These are phyloP conservation scores for Aspergillus piperis DNA, from an alignment of 2,329 filamentous ascomycete genomes.

Conservation along the genomic window DNA sequence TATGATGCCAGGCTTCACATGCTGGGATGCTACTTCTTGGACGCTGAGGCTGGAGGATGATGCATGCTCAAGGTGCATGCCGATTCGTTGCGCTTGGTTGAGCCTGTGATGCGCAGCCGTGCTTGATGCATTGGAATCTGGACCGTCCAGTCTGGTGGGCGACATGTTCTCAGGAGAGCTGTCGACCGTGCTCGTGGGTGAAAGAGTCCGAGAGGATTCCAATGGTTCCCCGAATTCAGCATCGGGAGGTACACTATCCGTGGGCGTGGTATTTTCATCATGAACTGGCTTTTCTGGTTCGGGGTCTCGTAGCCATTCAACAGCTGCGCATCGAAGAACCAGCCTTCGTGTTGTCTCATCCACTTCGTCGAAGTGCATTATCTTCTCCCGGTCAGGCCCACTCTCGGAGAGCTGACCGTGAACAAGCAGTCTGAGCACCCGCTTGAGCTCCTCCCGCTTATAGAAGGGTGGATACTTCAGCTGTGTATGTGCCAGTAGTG, in stretches of 20 bases:
- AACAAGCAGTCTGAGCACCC: constrained; percentile 71
- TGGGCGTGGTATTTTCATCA: constrained; percentile 16
- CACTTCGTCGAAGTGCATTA: constrained; percentile 52
- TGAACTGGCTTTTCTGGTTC: constrained; percentile 26
- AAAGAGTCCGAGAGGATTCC: constrained; percentile 42
- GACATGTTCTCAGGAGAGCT: constrained; percentile 51
- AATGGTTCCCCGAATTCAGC: constrained; percentile 25
- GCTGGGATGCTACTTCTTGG: constrained; percentile 74
- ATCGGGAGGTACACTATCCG: constrained; percentile 14
- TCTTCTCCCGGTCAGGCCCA: constrained; percentile 46
- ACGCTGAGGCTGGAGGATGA: constrained; percentile 75
- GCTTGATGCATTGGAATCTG: constrained; percentile 28
- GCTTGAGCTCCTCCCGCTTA: constrained; percentile 81
- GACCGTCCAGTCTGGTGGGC: constrained; percentile 35
- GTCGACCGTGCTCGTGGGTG: constrained; percentile 30
- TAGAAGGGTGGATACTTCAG: constrained; percentile 84
- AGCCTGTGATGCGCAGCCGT: constrained; percentile 26
- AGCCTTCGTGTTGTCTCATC: constrained; percentile 53
- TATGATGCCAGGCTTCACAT: constrained; percentile 78
- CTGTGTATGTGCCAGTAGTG: constrained; percentile 87
- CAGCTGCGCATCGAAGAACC: constrained; percentile 48
- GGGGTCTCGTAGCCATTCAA: constrained; percentile 47
- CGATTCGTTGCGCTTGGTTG: constrained; percentile 48
- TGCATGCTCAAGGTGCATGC: constrained; percentile 70
- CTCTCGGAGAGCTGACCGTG: constrained; percentile 68